Evolutionary conservation across 2,329 filamentous ascomycete species (phyloP).

Genomic region (Corinectria fuckeliana): DNA sequence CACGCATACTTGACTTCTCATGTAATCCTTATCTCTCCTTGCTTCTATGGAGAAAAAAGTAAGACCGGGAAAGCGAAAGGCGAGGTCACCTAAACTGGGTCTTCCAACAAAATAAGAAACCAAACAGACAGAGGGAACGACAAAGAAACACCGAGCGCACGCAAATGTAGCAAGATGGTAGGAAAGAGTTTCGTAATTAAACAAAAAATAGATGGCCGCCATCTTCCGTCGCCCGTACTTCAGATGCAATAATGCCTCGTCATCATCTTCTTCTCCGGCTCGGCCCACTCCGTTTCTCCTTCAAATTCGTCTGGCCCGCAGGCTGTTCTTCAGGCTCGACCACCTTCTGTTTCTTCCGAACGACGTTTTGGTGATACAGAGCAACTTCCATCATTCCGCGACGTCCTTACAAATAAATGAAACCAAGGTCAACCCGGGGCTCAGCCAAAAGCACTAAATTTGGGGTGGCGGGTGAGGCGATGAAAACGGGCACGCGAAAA

Average conservation of each 20-base stretch:
- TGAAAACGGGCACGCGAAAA: conserved; percentile 23
- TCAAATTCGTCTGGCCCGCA: conserved; percentile 22
- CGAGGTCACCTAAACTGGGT: conserved; percentile 1
- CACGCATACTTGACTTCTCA: conserved; percentile 3
- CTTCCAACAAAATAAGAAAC: conserved; percentile 3
- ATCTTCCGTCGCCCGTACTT: conserved; percentile 43
- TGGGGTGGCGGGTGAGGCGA: conserved; percentile 24
- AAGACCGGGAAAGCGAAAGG: conserved; percentile 10
- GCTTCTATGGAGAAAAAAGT: conserved; percentile 14
- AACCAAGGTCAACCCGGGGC: conserved; percentile 39
- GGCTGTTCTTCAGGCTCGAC: conserved; percentile 29
- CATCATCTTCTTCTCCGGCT: conserved; percentile 27
- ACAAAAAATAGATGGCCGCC: conserved; percentile 57
- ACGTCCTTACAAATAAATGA: conserved; percentile 41
- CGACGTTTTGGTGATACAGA: conserved; percentile 43
- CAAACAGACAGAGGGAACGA: not conserved
- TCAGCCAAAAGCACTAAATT: conserved; percentile 38
- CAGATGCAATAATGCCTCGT: conserved; percentile 41
- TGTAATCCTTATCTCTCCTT: not conserved
- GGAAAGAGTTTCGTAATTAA: conserved; percentile 55
- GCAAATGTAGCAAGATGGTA: conserved; percentile 28
- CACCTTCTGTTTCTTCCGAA: conserved; percentile 34
- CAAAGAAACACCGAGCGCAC: conserved; percentile 17
- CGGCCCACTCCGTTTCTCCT: conserved; percentile 25
- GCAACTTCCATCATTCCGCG: conserved; percentile 40